Conservation (phyloP, 306 rosid genomes). For the Cicer arietinum region DNA sequence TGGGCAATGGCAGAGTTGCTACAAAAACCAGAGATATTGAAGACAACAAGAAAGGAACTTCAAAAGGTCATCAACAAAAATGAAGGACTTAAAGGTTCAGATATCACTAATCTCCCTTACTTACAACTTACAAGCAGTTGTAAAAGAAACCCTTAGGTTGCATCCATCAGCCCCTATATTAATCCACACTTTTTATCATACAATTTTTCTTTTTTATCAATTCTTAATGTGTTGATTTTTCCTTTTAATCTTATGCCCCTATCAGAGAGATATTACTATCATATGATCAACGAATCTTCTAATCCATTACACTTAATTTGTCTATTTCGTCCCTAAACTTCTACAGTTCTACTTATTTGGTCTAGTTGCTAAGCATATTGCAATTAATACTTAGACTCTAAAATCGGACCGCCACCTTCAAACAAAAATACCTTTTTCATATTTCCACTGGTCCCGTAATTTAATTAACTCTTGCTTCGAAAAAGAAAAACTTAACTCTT, state of each 20-base stretch:
- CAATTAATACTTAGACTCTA: conserved; percentile 23
- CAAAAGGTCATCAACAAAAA: no score
- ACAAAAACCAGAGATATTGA: no score
- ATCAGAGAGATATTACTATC: conserved; percentile 20
- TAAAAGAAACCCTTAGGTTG: no score
- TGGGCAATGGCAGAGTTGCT: no score
- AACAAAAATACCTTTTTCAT: conserved; percentile 31
- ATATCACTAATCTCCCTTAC: no score
- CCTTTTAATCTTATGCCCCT: conserved; percentile 1
- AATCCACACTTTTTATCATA: not conserved
- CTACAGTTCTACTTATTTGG: conserved; percentile 18
- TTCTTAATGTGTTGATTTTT: conserved; percentile 29
- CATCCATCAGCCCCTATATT: no score
- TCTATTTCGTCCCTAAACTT: conserved; percentile 13
- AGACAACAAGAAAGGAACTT: no score
- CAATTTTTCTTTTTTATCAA: not conserved
- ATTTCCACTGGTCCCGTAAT: conserved; percentile 25
- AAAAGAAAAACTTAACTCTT: no score
- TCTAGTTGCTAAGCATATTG: conserved; percentile 32
- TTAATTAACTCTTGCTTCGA: conserved; percentile 3
- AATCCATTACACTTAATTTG: conserved; percentile 4
- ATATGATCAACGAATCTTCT: conserved; percentile 26
- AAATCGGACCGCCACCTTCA: conserved; percentile 22
- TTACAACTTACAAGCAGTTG: no score
- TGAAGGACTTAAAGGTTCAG: no score